A percentile compares a stretch with the other conserved stretches of the same genome.
These are phyloP conservation scores for Ramaria rubella DNA, from an alignment of 768 basidiomycete species.

Conservation along the genomic window DNA sequence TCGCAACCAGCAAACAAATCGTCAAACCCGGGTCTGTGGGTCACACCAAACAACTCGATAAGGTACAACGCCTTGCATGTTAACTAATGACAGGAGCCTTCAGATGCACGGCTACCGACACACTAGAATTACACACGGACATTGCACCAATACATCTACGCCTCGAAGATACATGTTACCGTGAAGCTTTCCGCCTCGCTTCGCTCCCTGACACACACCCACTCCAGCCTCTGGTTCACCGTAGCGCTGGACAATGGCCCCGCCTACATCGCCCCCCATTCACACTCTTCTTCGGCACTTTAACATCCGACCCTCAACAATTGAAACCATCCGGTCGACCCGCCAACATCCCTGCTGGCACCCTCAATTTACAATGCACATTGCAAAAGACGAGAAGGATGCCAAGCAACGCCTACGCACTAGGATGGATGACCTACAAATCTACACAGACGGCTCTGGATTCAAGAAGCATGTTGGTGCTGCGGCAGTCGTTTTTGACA, in stretches of 20 bases:
- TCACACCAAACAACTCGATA: too few species aligned
- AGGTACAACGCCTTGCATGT: conserved; percentile 16
- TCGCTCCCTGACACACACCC: conserved; percentile 4
- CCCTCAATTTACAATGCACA: too few species aligned
- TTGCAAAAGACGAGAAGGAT: too few species aligned
- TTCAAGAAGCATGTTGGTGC: neutral
- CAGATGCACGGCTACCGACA: conserved; percentile 16
- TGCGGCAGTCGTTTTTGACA: neutral
- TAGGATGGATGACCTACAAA: too few species aligned
- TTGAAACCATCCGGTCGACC: conserved; percentile 22
- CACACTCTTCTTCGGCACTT: conserved; percentile 15
- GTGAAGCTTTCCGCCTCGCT: conserved; percentile 5
- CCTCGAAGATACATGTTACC: conserved; percentile 6
- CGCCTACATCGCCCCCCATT: conserved; percentile 14
- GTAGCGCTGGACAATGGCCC: neutral
- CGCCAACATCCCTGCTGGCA: too few species aligned
- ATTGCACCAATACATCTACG: conserved; percentile 7
- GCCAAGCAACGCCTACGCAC: too few species aligned
- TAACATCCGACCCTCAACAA: neutral
- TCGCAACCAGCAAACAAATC: neutral
- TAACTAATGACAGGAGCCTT: conserved; percentile 16
- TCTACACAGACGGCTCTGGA: neutral
- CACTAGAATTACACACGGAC: conserved; percentile 4
- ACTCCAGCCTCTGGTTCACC: neutral
- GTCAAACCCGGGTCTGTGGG: too few species aligned